Evolutionary conservation across 1,139 yeast species (phyloP).

Genomic region (Sugiyamaella neomexicana): DNA sequence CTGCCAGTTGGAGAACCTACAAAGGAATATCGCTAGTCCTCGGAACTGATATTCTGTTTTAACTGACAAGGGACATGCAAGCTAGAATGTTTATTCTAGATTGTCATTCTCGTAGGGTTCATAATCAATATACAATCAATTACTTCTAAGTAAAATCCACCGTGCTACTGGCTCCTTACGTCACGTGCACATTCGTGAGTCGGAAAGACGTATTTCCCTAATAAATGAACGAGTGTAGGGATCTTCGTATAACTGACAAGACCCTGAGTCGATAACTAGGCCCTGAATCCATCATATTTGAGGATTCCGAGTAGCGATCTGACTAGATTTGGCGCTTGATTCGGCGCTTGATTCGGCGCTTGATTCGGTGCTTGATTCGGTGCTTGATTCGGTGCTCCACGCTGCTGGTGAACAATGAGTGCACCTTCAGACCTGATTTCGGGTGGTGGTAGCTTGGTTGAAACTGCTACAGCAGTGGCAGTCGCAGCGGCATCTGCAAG

Average conservation of each 20-base stretch:
- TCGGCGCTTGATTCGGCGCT: not conserved
- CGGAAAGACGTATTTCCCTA: slow-evolving; percentile 1
- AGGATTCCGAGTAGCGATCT: not conserved
- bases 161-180: no score
- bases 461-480: not conserved
- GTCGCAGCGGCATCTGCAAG: not conserved
- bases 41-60: no score
- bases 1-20: no score
- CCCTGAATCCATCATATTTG: no score
- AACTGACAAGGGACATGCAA: no score
- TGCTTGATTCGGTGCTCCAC: no score
- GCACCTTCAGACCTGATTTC: slow-evolving; percentile 1
- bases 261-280: not conserved
- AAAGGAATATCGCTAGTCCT: no score
- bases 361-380: no score
- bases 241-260: not conserved
- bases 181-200: not conserved
- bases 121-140: no score
- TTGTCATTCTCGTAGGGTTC: no score
- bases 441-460: not conserved
- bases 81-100: no score
- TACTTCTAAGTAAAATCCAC: no score
- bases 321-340: not conserved
- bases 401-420: not conserved
- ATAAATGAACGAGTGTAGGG: not conserved